phyloP scores from a whole-genome alignment of 129 eudicot species.

The Erigeron canadensis region DNA sequence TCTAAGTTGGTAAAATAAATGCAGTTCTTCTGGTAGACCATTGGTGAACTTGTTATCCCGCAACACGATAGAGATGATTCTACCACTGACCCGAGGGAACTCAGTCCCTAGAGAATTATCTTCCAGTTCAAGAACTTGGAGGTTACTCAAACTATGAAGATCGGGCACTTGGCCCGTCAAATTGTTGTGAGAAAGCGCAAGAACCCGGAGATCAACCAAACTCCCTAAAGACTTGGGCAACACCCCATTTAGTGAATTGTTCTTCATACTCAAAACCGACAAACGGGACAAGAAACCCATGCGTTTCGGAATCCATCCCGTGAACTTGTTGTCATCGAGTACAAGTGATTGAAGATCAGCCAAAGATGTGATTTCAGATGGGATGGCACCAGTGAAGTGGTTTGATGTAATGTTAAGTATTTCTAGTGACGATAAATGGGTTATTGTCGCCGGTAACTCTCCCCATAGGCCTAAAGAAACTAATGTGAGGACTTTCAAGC shows the following conservation, averaged over 20 bases:
- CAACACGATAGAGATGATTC: conserved; percentile 50
- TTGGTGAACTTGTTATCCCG: conserved; percentile 63
- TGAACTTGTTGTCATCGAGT: conserved; percentile 73
- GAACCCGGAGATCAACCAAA: conserved; percentile 63
- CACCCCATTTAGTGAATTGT: conserved; percentile 57
- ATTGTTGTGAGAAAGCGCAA: conserved; percentile 65
- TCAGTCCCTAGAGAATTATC: conserved; percentile 64
- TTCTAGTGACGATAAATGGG: conserved; percentile 59
- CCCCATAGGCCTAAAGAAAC: conserved; percentile 96
- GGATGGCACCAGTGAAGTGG: conserved; percentile 60
- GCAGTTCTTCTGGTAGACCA: conserved; percentile 53
- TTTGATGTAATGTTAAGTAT: conserved; percentile 75
- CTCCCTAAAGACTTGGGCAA: conserved; percentile 59
- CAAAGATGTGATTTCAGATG: conserved; percentile 48
- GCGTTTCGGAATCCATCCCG: conserved; percentile 56
- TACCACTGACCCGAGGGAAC: conserved; percentile 55
- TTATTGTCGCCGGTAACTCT: conserved; percentile 47
- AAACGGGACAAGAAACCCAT: conserved; percentile 59
- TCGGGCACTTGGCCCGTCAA: conserved; percentile 70
- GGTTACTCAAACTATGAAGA: conserved; percentile 52
- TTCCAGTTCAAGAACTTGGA: conserved; percentile 71
- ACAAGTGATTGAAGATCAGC: conserved; percentile 62
- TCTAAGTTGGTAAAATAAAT: conserved; percentile 59
- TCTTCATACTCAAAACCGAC: conserved; percentile 73
- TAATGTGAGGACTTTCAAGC: conserved; percentile 76